Base-by-base conservation (phyloP, 1,284 basidiomycete genomes). In the Heterobasidion parviporum region DNA sequence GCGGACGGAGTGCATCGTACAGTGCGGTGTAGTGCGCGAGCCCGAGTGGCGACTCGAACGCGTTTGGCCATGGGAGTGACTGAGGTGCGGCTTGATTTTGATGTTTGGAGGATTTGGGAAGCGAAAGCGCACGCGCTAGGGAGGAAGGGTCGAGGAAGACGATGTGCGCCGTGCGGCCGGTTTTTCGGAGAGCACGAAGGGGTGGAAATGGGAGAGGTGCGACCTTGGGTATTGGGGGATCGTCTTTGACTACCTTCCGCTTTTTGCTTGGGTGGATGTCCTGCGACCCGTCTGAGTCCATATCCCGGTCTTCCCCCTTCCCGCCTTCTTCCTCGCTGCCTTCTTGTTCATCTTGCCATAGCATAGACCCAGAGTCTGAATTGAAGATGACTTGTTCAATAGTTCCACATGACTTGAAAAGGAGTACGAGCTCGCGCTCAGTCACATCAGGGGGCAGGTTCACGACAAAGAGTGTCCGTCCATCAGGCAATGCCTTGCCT, bases 361-460 rank as follows among this genome's bases (percentile, higher is more conserved):
- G 75, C n/a, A 65, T 72, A 2, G 68, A 74, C 12, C 62, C 64
- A 35, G 61, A 61, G 59, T 79, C 74, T 47, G 72, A 67, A 61
- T 82, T 80, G 64, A 92, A 87, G 1, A 82, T 65, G 2, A 93
- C 82, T 55, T 74, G 76, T 70, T 95, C 92, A 12, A 94, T 78
- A 0, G 85, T 85, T 15, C 92, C 93, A 58, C 78, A 82, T 14
- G 75, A 65, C 63, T 85, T 85, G 74, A 94, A 93, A 18, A 94
- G 74, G 2, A 81, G 70, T 3, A 82, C 73, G 1, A 94, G 69
- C 65, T 92, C 89, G 51, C 87, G 77, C 61, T 89, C 87, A 0
- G 88, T 89, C 3, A 89, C 82, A 67, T 94, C 92, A 53, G 89
- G 83, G 1, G 93, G 92, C 3, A 94, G 71, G 64, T 96, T 94